Percentiles rank a stretch among this genome's conserved stretches.
Evolutionary conservation across 805 yeast species (phyloP).

Genomic region (Wickerhamomyces kurtzmanii): DNA sequence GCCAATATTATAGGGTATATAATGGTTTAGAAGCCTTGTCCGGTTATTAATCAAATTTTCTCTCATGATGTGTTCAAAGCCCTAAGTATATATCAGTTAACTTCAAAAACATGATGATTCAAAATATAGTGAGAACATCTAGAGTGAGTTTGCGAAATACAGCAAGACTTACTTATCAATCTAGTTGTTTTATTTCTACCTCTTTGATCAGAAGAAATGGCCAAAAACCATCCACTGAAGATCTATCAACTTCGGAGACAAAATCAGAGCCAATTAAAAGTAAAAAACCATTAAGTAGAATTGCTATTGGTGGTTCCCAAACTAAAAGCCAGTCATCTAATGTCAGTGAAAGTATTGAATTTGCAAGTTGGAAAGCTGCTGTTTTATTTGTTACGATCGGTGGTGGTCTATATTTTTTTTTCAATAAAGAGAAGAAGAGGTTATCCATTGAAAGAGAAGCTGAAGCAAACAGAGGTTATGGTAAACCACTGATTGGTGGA

Average conservation of each 20-base stretch:
- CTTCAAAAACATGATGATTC: too few species aligned
- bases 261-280: constrained; percentile 3
- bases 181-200: constrained; percentile 9
- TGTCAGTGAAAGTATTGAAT: constrained; percentile 45
- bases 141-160: too few species aligned
- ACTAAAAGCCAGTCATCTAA: constrained; percentile 21
- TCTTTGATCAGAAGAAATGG: constrained; percentile 10
- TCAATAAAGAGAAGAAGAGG: constrained; percentile 68
- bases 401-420: constrained; percentile 59
- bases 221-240: constrained; percentile 2
- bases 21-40: too few species aligned
- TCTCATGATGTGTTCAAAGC: too few species aligned
- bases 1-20: too few species aligned
- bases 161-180: too few species aligned
- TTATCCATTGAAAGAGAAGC: constrained; percentile 68
- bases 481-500: constrained; percentile 91
- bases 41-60: too few species aligned
- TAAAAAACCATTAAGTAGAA: constrained; percentile 64
- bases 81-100: too few species aligned
- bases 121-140: too few species aligned
- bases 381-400: constrained; percentile 60
- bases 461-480: constrained; percentile 78
- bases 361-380: constrained; percentile 81
- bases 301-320: constrained; percentile 59
- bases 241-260: constrained; percentile 11